Evolutionary conservation across 208 protist species (phyloP).

Genomic region (Porcisia hertigi): DNA sequence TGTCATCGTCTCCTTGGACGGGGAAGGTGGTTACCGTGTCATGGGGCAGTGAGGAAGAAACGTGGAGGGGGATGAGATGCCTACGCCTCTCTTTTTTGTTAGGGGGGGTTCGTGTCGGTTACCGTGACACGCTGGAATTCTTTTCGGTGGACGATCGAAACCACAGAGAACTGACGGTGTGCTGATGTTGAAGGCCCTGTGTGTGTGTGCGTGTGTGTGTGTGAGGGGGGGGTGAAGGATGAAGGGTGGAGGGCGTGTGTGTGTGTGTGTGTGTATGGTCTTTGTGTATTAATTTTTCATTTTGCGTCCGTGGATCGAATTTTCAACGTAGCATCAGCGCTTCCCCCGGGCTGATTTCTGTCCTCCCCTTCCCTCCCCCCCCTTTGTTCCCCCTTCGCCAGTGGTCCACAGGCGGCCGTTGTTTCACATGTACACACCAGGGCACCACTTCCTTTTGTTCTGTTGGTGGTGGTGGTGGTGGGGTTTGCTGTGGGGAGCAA

Average conservation of each 20-base stretch:
- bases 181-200: not conserved
- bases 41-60: slow-evolving; percentile 7
- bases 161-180: not conserved
- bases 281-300: not conserved
- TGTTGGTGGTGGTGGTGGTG: too few relatives aligned
- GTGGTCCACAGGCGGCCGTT: not conserved
- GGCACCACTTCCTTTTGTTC: too few relatives aligned
- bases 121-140: not conserved
- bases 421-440: too few relatives aligned
- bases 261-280: slow-evolving; percentile 1
- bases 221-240: not conserved
- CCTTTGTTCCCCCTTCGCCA: not conserved
- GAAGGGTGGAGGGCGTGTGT: not conserved
- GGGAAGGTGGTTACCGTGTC: slow-evolving; percentile 55
- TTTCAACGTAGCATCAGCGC: not conserved
- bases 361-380: not conserved
- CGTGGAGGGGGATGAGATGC: not conserved
- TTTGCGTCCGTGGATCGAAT: too few relatives aligned
- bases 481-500: too few relatives aligned
- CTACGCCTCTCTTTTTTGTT: not conserved
- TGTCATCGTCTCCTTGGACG: slow-evolving; percentile 61
- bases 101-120: not conserved
- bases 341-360: not conserved
- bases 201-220: slow-evolving; percentile 6
- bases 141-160: not conserved